These are phyloP conservation scores for Flaveria trinervia DNA, from an alignment of 129 eudicot species.

Conservation along the genomic window DNA sequence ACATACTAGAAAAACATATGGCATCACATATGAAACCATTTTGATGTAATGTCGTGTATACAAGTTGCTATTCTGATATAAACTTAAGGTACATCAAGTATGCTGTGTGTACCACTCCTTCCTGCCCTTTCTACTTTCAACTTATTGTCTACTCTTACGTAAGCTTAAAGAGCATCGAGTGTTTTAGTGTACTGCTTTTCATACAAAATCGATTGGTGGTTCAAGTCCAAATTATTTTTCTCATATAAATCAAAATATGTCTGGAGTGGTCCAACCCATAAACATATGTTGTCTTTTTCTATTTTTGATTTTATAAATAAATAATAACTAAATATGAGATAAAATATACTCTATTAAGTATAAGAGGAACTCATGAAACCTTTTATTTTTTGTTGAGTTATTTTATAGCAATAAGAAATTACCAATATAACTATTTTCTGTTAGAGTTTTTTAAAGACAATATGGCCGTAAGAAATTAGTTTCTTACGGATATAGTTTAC, in stretches of 20 bases:
- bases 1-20: slow-evolving; percentile 5
- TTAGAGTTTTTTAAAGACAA: too few relatives aligned
- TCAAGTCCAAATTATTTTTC: background rate
- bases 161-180: slow-evolving; percentile 28
- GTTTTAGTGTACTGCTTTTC: background rate
- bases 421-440: too few relatives aligned
- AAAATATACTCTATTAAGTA: too few relatives aligned
- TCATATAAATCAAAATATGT: background rate
- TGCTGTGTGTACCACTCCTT: slow-evolving; percentile 25
- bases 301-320: background rate
- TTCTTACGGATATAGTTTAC: too few relatives aligned
- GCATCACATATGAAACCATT: slow-evolving; percentile 32
- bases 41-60: slow-evolving; percentile 19
- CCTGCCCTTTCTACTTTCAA: slow-evolving; percentile 41
- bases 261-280: background rate
- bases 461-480: too few relatives aligned
- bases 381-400: too few relatives aligned
- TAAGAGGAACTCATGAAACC: too few relatives aligned
- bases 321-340: background rate
- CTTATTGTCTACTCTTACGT: slow-evolving; percentile 38
- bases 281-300: background rate
- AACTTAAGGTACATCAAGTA: slow-evolving; percentile 31
- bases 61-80: slow-evolving; percentile 37
- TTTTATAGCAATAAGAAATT: too few relatives aligned
- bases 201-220: background rate